These are phyloP conservation scores for Dryas drummondii DNA, from an alignment of 306 rosid genomes.

Conservation along the genomic window DNA sequence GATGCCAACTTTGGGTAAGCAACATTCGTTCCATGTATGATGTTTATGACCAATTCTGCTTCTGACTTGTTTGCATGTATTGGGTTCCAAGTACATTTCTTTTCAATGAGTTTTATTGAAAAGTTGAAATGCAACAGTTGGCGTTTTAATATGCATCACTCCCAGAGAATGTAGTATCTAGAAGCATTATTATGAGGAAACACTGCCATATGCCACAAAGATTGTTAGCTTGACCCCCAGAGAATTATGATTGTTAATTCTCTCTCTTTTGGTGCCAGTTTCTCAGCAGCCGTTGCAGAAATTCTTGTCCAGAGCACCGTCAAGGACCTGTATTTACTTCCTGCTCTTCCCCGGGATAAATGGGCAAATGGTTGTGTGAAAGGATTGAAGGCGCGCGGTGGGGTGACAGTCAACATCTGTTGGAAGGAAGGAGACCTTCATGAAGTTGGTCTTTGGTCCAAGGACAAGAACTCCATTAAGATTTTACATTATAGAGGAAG, in stretches of 20 bases:
- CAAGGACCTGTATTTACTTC: conserved; percentile 70
- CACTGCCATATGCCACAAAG: not conserved
- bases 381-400: conserved; percentile 79
- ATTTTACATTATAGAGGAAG: conserved; percentile 59
- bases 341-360: conserved; percentile 74
- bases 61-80: not conserved
- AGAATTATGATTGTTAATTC: not conserved
- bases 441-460: conserved; percentile 73
- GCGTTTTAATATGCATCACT: too few species aligned
- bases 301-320: conserved; percentile 82
- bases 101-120: not conserved
- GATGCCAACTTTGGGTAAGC: conserved; percentile 95
- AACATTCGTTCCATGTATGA: not conserved
- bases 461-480: conserved; percentile 36
- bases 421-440: conserved; percentile 74
- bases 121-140: not conserved
- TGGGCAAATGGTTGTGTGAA: conserved; percentile 82
- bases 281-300: conserved; percentile 69
- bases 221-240: not conserved
- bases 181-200: too few species aligned
- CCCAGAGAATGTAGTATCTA: too few species aligned
- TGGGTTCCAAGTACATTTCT: not conserved
- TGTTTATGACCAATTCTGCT: not conserved
- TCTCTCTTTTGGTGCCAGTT: conserved; percentile 31
- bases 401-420: conserved; percentile 69